A percentile compares a stretch with the other conserved stretches of the same genome.
Conservation (phyloP, 768 basidiomycete species). For the Cyclocybe aegerita region DNA sequence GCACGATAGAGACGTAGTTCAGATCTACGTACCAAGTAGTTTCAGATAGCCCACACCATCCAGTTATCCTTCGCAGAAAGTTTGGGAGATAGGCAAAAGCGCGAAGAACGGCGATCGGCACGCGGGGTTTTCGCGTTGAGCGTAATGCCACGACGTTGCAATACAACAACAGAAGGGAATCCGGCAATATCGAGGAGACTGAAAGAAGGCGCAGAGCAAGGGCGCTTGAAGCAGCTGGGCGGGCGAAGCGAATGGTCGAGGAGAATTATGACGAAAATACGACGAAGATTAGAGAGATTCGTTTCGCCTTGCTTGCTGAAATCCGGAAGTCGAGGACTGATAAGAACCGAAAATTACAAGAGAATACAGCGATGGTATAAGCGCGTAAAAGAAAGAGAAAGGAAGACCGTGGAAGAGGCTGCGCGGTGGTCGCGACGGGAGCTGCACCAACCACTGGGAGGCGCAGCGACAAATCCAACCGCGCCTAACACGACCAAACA, state of each 20-base stretch:
- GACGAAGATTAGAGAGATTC: slow-evolving; percentile 11
- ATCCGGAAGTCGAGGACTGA: slow-evolving; percentile 8
- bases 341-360: slow-evolving; percentile 11
- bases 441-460: slow-evolving; percentile 2
- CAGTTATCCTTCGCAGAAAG: neutral
- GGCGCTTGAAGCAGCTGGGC: slow-evolving; percentile 21
- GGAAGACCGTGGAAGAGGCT: neutral
- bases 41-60: neutral
- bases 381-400: slow-evolving; percentile 9
- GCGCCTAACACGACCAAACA: slow-evolving; percentile 17
- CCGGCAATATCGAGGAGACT: neutral
- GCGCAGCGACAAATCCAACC: slow-evolving; percentile 8
- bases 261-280: slow-evolving; percentile 16
- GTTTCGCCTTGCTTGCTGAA: slow-evolving; percentile 10
- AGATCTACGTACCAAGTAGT: neutral
- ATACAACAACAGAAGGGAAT: neutral
- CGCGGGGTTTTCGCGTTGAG: no score
- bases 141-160: no score
- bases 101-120: no score
- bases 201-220: slow-evolving; percentile 7
- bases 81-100: neutral
- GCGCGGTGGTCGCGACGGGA: slow-evolving; percentile 7
- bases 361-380: slow-evolving; percentile 18
- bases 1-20: neutral
- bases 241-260: slow-evolving; percentile 5